Evolutionary conservation across 2,329 filamentous ascomycete species (phyloP), one percentile per base, ranked within the genome.

Genomic region (Cercospora sojina): DNA sequence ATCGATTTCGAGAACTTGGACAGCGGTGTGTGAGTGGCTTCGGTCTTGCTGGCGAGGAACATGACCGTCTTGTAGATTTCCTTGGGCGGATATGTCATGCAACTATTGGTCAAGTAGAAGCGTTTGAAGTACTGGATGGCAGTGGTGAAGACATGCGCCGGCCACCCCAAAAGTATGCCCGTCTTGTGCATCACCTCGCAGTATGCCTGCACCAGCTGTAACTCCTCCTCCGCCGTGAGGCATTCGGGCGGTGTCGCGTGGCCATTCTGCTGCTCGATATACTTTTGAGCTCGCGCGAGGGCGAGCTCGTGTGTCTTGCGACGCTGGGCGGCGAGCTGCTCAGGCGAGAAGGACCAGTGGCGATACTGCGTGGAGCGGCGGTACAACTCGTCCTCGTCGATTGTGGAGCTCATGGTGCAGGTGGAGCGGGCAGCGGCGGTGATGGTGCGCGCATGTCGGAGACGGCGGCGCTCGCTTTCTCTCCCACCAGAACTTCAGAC

Each of bases 51-150:
- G 9, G 93, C 93, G 70, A 99, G 91, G 83, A 96, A 98, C 63
- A 99, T 86, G 38, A 91, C 92, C 31, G 93, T 95, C 76, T 93
- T 92, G 77, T 96, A 88, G 71, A 98, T 91, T 69, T 92, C 89
- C 69, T 91, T 91, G 0, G 93, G 94, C 69, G 94, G 91, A 77
- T 99, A 98, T 31, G 93, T 97, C 91, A 98, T 97, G 75, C 93
- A 88, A 47, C 91, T 96, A 80, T 98, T 97, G 75, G 91, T 94
- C 41, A 97, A 86, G 82, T 98, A 99, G 84, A 99, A 98, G 65
- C 95, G 91, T 64, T 92, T 91, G 67, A 99, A 86, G 77, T 96
- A 97, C 75, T 96, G 88, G 68, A 94, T 91, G 3, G 92, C 92
- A 6, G 93, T 97, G 27, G 90, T 86, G 72, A 87, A 86, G 25